A percentile compares a stretch with the other conserved stretches of the same genome.
phyloP scores from a whole-genome alignment of 257 asterid genomes.

The Penstemon barbatus region DNA sequence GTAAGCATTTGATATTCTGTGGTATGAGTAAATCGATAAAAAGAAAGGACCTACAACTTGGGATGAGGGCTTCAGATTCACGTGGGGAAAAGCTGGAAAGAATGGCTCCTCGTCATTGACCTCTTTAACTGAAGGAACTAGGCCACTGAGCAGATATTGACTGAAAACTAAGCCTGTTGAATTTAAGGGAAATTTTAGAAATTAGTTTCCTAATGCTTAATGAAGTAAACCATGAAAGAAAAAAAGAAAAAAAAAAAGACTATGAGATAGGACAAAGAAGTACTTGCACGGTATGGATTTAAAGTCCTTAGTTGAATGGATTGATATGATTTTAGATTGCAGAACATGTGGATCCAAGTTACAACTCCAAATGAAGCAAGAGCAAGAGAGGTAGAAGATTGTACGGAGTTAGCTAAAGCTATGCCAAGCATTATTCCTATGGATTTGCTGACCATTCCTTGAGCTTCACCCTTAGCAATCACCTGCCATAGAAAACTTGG shows the following conservation, averaged over 20 bases:
- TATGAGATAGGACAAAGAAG: constrained; percentile 32
- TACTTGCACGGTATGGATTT: constrained; percentile 98
- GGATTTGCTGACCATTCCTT: constrained; percentile 99
- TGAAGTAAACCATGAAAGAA: constrained; percentile 17
- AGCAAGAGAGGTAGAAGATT: constrained; percentile 84
- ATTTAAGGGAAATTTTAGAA: constrained; percentile 19
- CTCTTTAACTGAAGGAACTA: constrained; percentile 92
- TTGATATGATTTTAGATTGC: constrained; percentile 96
- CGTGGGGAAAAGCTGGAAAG: constrained; percentile 73
- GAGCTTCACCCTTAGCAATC: constrained; percentile 99
- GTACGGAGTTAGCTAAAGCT: constrained; percentile 71
- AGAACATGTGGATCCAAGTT: constrained; percentile 96
- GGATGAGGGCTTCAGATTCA: constrained; percentile 60
- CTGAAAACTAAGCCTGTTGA: constrained; percentile 85
- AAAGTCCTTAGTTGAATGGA: constrained; percentile 96
- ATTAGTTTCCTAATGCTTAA: constrained; percentile 13
- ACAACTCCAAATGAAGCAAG: constrained; percentile 82
- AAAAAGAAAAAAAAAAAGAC: neutral
- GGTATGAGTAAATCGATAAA: constrained; percentile 9
- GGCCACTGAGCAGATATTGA: constrained; percentile 92
- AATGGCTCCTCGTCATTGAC: constrained; percentile 93
- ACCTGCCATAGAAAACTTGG: constrained; percentile 54
- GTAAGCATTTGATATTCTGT: neutral
- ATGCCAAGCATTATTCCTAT: constrained; percentile 91
- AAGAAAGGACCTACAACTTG: constrained; percentile 44